These are phyloP conservation scores for Lobosporangium transversale DNA, from an alignment of 192 early-diverging fungal genomes.

Conservation along the genomic window DNA sequence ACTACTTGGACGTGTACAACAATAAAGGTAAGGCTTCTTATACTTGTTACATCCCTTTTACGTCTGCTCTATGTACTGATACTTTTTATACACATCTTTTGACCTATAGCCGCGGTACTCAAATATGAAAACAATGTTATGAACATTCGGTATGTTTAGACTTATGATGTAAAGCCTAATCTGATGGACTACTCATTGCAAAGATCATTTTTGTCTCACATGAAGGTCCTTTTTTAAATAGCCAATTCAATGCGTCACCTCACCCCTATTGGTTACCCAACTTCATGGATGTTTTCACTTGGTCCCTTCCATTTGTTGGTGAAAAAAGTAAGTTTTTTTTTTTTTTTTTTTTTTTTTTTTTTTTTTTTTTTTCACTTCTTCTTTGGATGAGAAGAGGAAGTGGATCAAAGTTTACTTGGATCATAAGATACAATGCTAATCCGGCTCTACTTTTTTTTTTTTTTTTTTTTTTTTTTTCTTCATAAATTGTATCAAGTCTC, in stretches of 20 bases:
- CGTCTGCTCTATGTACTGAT: too few relatives aligned
- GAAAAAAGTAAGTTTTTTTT: constrained; percentile 96
- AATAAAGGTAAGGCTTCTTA: constrained; percentile 72
- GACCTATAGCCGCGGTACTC: constrained; percentile 80
- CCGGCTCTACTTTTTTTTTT: constrained; percentile 4
- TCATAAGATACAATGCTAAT: neutral
- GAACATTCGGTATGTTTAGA: constrained; percentile 80
- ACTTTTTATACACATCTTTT: too few relatives aligned
- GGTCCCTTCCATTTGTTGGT: constrained; percentile 96
- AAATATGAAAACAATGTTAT: constrained; percentile 99
- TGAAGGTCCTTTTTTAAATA: neutral
- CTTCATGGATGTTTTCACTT: constrained; percentile 99
- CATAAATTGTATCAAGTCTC: too few relatives aligned
- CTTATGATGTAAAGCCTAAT: too few relatives aligned
- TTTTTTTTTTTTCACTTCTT: neutral
- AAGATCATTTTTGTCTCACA: too few relatives aligned
- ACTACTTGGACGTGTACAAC: constrained; percentile 96
- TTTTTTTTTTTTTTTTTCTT: too few relatives aligned
- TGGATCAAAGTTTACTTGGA: too few relatives aligned
- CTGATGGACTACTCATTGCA: too few relatives aligned
- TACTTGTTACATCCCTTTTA: too few relatives aligned
- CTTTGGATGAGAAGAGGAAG: neutral
- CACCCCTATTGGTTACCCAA: constrained; percentile 98
- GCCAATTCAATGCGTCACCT: constrained; percentile 82
- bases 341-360: too few relatives aligned